These are phyloP conservation scores for Anthoceros angustus DNA, from an alignment of 225 moss, liverwort and hornwort species.

Conservation along the genomic window DNA sequence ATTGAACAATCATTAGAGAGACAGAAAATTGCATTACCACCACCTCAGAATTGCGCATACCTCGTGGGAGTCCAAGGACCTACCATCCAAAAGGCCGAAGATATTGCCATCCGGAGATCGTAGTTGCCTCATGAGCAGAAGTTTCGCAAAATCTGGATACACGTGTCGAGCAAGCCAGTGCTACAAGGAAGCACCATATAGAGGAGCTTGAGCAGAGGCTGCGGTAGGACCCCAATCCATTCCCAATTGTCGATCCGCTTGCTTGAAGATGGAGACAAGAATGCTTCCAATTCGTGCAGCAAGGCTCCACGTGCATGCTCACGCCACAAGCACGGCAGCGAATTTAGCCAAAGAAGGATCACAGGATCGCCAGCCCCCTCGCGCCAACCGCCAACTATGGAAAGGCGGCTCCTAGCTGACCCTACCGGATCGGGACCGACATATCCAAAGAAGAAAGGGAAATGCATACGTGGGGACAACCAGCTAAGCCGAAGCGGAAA, in stretches of 20 bases:
- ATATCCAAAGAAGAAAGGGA: too few relatives aligned
- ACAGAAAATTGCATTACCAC: not conserved
- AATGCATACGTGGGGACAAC: too few relatives aligned
- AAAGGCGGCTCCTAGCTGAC: too few relatives aligned
- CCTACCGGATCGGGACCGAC: too few relatives aligned
- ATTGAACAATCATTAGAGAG: too few relatives aligned
- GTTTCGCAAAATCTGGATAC: not conserved
- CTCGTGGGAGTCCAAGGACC: slow-evolving; percentile 46
- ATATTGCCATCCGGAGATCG: slow-evolving; percentile 76
- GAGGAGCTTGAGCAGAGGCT: not conserved
- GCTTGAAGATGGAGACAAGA: not conserved
- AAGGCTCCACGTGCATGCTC: not conserved
- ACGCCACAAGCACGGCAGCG: not conserved
- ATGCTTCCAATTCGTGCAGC: not conserved
- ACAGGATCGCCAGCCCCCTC: not conserved
- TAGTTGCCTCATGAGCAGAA: slow-evolving; percentile 54
- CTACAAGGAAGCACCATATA: not conserved
- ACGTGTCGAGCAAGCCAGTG: not conserved
- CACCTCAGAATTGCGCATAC: slow-evolving; percentile 6
- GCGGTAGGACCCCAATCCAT: not conserved
- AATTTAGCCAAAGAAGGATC: not conserved
- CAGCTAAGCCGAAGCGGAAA: too few relatives aligned
- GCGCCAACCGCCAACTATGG: too few relatives aligned
- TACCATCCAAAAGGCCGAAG: slow-evolving; percentile 50
- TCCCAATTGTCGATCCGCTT: not conserved